Percentiles rank a stretch among this genome's conserved stretches.
Evolutionary conservation across 208 protist species (phyloP).

Genomic region (Acanthamoeba royreba): DNA sequence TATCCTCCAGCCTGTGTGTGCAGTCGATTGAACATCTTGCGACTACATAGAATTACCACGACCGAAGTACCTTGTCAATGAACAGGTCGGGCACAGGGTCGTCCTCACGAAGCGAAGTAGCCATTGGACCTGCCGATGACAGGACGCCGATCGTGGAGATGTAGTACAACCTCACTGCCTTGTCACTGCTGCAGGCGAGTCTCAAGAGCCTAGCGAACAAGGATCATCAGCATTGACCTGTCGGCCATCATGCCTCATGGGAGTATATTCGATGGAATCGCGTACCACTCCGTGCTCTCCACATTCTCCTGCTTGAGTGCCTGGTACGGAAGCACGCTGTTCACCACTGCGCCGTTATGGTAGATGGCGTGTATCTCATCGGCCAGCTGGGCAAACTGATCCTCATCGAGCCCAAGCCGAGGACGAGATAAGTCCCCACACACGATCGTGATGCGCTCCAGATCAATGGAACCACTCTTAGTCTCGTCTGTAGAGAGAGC

Average conservation of each 20-base stretch:
- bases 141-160: not conserved
- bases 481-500: not conserved
- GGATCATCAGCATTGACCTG: not conserved
- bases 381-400: not conserved
- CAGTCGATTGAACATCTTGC: not conserved
- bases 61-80: not conserved
- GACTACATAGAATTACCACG: not conserved
- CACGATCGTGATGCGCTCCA: not conserved
- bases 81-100: constrained; percentile 28
- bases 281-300: not conserved
- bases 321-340: constrained; percentile 25
- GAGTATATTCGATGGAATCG: not conserved
- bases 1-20: not conserved
- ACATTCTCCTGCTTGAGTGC: not conserved
- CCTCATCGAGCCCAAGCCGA: not conserved
- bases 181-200: not conserved
- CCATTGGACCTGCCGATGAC: not conserved
- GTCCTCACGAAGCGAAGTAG: not conserved
- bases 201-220: not conserved
- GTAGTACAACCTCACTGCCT: not conserved
- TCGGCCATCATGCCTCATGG: not conserved
- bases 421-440: not conserved
- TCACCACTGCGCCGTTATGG: constrained; percentile 18
- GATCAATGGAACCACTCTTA: too few species aligned
- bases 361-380: not conserved